A percentile compares a stretch with the other conserved stretches of the same genome.
phyloP scores from a whole-genome alignment of 345 rosid genomes.

The Gossypium ekmanianum region DNA sequence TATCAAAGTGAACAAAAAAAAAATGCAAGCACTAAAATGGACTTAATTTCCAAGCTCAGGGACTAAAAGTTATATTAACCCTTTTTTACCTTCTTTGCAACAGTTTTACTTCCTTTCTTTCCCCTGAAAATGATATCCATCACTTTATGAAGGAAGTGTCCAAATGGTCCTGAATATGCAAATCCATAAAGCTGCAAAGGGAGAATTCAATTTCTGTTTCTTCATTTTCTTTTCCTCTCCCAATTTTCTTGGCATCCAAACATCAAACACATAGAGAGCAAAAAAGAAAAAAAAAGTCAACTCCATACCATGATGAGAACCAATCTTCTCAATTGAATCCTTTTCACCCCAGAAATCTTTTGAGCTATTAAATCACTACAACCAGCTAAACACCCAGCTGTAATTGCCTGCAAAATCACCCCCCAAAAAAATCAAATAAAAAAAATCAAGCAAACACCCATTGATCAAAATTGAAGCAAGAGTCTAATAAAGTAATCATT shows the following conservation, averaged over 20 bases:
- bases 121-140: conserved; percentile 75
- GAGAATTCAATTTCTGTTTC: not conserved
- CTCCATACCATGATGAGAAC: conserved; percentile 58
- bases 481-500: not conserved
- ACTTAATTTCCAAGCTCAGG: no score
- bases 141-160: conserved; percentile 79
- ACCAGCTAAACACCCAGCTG: conserved; percentile 75
- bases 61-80: no score
- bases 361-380: conserved; percentile 78
- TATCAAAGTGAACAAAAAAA: no score
- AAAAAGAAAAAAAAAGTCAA: conserved; percentile 21
- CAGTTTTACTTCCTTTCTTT: conserved; percentile 65
- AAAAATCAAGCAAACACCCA: not conserved
- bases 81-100: conserved; percentile 68
- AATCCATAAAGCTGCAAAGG: conserved; percentile 72
- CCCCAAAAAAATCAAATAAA: conserved; percentile 3
- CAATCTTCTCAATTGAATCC: conserved; percentile 62
- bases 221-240: not conserved
- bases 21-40: no score
- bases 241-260: conserved; percentile 18
- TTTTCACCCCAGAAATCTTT: conserved; percentile 73
- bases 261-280: not conserved
- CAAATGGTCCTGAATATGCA: conserved; percentile 87
- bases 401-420: conserved; percentile 53
- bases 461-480: not conserved